Evolutionary conservation across 306 rosid species (phyloP).

Genomic region (Argentina anserina): DNA sequence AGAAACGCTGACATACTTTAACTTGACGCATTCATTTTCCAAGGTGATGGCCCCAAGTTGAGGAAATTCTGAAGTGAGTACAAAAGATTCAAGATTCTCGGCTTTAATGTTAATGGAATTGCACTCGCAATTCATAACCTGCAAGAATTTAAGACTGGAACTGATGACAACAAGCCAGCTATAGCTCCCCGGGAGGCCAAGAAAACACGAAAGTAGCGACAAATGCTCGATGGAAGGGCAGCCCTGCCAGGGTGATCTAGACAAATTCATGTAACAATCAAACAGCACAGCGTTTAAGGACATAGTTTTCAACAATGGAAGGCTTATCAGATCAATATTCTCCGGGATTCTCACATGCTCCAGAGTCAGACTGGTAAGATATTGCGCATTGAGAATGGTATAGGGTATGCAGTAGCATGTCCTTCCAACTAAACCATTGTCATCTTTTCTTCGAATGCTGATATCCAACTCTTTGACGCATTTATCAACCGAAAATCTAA

Average conservation of each 20-base stretch:
- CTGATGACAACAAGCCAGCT: not conserved
- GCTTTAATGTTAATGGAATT: not conserved
- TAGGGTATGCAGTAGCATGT: not conserved
- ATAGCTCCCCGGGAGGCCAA: too few relatives aligned
- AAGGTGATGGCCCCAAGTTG: not conserved
- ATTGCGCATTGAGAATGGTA: not conserved
- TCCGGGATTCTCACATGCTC: not conserved
- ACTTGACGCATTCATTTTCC: not conserved
- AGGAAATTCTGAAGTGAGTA: not conserved
- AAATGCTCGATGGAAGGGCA: not conserved
- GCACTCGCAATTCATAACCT: not conserved
- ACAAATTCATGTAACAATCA: not conserved
- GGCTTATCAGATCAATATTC: not conserved
- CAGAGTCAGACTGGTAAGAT: not conserved
- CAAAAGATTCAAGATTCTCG: not conserved
- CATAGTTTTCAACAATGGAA: not conserved
- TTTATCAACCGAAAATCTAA: not conserved
- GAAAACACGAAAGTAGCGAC: not conserved
- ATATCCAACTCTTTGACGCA: not conserved
- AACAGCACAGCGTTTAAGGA: not conserved
- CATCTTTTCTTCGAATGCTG: not conserved
- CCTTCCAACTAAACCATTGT: not conserved
- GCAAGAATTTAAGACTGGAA: not conserved
- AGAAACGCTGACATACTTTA: not conserved
- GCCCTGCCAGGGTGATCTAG: not conserved